phyloP scores from a whole-genome alignment of 768 basidiomycete genomes.

The Leccinum broughii region DNA sequence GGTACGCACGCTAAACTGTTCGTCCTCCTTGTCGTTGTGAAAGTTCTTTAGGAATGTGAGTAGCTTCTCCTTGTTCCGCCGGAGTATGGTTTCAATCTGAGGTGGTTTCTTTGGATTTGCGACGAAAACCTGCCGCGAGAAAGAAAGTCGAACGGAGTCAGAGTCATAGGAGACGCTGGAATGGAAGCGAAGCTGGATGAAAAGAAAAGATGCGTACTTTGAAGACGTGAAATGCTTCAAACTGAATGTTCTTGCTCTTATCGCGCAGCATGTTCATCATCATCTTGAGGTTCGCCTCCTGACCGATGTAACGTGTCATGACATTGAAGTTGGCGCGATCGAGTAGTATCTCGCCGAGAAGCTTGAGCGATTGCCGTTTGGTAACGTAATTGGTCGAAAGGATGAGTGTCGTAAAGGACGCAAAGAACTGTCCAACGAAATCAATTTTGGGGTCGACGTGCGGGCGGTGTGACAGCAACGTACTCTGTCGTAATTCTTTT shows the following conservation, averaged over 20 bases:
- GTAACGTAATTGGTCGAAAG: constrained; percentile 97
- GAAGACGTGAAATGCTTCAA: constrained; percentile 99
- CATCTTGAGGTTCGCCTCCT: constrained; percentile 97
- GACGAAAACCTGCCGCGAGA: constrained; percentile 83
- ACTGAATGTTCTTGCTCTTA: constrained; percentile 99
- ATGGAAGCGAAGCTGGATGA: background rate
- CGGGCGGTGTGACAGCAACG: constrained; percentile 25
- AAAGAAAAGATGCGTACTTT: constrained; percentile 60
- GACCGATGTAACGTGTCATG: constrained; percentile 97
- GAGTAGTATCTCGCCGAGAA: constrained; percentile 95
- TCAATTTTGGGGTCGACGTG: background rate
- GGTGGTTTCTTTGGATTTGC: constrained; percentile 99
- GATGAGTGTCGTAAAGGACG: constrained; percentile 90
- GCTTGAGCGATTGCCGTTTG: constrained; percentile 98
- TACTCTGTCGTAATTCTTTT: constrained; percentile 95
- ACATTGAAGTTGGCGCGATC: constrained; percentile 98
- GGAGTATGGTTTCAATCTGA: constrained; percentile 87
- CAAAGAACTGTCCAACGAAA: constrained; percentile 78
- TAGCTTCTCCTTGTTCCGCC: constrained; percentile 93
- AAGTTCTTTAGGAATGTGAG: constrained; percentile 87
- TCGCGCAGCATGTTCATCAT: constrained; percentile 99
- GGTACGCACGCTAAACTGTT: constrained; percentile 81
- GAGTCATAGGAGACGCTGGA: background rate
- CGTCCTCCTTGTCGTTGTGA: constrained; percentile 99
- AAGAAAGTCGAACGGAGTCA: background rate